Conservation (phyloP, 345 rosid genomes). For the Excoecaria agallocha region DNA sequence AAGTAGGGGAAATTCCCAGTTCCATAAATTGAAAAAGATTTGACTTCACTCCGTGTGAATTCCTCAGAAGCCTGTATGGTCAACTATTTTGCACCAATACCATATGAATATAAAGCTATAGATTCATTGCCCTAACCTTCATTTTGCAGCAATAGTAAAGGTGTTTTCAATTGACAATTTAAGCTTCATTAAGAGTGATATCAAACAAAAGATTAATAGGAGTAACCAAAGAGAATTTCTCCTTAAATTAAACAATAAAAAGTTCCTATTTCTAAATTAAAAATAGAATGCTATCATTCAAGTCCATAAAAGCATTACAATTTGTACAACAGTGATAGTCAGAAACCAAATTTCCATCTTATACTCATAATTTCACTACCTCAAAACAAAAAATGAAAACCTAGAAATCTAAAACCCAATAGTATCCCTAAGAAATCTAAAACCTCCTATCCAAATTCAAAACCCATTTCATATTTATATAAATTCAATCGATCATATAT, state of each 20-base stretch:
- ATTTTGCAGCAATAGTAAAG: no score
- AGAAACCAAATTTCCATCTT: background rate
- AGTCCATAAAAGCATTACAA: no score
- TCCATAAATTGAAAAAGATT: background rate
- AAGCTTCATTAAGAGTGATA: background rate
- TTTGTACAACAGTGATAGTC: background rate
- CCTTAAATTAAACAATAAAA: no score
- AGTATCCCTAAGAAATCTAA: no score
- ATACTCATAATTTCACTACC: no score
- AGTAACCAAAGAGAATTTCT: no score
- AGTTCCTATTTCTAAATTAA: no score
- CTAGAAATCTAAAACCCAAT: no score
- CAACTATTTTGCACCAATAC: no score
- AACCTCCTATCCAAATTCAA: conserved; percentile 18
- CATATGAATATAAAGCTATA: background rate
- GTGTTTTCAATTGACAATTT: background rate
- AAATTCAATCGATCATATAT: background rate
- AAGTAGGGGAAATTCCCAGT: background rate
- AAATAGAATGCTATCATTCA: no score
- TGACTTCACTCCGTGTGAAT: background rate
- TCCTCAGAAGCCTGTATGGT: background rate
- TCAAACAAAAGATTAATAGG: no score
- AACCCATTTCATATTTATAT: background rate
- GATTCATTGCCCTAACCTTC: background rate
- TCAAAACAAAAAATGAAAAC: no score